Percentiles rank a stretch among this genome's conserved stretches.
Evolutionary conservation across 306 rosid species (phyloP).

Genomic region (Cyclanthera cordifolia): DNA sequence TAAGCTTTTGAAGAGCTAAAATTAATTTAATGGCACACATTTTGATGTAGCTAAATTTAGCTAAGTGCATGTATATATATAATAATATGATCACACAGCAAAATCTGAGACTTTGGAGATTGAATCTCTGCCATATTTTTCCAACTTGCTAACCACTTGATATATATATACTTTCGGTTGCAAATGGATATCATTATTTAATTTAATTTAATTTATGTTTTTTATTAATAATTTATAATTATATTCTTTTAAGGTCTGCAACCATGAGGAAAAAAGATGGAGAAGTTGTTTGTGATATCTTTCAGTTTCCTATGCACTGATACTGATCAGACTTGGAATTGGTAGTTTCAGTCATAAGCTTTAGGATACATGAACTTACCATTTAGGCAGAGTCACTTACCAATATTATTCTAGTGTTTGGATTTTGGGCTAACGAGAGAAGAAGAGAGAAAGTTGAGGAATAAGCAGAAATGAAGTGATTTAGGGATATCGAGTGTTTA

Average conservation of each 20-base stretch:
- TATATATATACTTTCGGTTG: neutral
- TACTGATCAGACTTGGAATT: neutral
- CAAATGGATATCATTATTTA: neutral
- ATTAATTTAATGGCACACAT: slow-evolving; percentile 9
- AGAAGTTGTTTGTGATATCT: neutral
- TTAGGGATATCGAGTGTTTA: no score
- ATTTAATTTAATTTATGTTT: no score
- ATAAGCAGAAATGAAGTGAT: no score
- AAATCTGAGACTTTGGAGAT: neutral
- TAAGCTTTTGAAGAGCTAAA: neutral
- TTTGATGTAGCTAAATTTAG: neutral
- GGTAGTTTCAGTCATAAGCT: neutral
- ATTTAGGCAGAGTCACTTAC: neutral
- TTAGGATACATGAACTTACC: neutral
- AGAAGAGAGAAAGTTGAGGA: no score
- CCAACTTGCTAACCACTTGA: neutral
- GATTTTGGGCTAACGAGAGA: no score
- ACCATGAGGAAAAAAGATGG: neutral
- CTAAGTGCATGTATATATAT: neutral
- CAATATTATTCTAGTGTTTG: no score
- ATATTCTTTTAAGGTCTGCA: neutral
- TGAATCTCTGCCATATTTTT: slow-evolving; percentile 6
- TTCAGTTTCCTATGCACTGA: neutral
- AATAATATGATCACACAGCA: no score
- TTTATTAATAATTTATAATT: no score